Evolutionary conservation across 352 stramenopile genomes (phyloP).

Genomic region (Phytophthora sp.): DNA sequence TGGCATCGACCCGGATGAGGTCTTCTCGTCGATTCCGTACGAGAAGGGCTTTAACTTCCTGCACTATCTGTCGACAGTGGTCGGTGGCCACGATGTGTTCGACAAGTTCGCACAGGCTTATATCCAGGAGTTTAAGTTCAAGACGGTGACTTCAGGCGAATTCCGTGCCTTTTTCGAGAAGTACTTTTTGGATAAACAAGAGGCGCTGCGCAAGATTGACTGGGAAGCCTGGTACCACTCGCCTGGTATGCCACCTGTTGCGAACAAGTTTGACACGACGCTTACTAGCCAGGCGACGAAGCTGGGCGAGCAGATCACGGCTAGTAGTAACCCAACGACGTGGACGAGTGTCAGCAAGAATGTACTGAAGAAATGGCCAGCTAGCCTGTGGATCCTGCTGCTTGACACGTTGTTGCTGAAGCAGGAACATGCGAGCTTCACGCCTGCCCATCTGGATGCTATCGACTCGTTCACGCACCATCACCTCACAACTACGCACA

Average conservation of each 20-base stretch:
- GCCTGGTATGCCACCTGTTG: slow-evolving; percentile 89
- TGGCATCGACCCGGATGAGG: slow-evolving; percentile 95
- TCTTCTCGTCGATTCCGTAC: slow-evolving; percentile 95
- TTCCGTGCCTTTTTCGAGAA: slow-evolving; percentile 75
- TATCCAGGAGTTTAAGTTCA: slow-evolving; percentile 89
- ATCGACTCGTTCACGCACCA: slow-evolving; percentile 63
- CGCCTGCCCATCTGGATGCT: slow-evolving; percentile 48
- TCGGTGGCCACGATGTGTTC: slow-evolving; percentile 52
- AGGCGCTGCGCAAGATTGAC: slow-evolving; percentile 78
- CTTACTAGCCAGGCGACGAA: slow-evolving; percentile 55
- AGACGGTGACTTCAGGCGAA: slow-evolving; percentile 85
- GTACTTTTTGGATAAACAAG: slow-evolving; percentile 70
- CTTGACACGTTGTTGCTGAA: slow-evolving; percentile 64
- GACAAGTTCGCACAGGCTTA: slow-evolving; percentile 93
- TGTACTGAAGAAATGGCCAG: slow-evolving; percentile 49
- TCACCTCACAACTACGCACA: slow-evolving; percentile 57
- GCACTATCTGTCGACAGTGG: slow-evolving; percentile 79
- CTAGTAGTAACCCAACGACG: slow-evolving; percentile 28
- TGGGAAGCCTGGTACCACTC: slow-evolving; percentile 94
- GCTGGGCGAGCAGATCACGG: slow-evolving; percentile 50
- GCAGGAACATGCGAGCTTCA: slow-evolving; percentile 39
- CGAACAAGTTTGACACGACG: slow-evolving; percentile 89
- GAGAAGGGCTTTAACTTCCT: slow-evolving; percentile 94
- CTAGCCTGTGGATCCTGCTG: slow-evolving; percentile 60
- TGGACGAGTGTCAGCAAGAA: slow-evolving; percentile 41